Evolutionary conservation across 2,329 filamentous ascomycete genomes (phyloP).

Genomic region (Lecanoromycetidae sp.): DNA sequence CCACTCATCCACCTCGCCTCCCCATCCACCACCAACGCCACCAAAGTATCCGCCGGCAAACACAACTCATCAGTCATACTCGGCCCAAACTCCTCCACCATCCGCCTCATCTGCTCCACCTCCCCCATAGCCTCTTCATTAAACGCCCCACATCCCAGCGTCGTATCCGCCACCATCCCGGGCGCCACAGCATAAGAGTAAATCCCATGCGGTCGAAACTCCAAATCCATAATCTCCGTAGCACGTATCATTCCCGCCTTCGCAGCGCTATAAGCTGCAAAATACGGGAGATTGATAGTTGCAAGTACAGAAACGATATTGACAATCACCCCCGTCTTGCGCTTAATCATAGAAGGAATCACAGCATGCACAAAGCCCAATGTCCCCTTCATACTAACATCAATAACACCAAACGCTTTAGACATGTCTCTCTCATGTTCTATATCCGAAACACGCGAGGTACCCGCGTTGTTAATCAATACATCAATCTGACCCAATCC

Average conservation of each 20-base stretch:
- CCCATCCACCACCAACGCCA: slow-evolving; percentile 9
- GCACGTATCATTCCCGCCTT: slow-evolving; percentile 14
- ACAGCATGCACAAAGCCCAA: slow-evolving; percentile 15
- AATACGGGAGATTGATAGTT: slow-evolving; percentile 10
- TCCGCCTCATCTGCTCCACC: slow-evolving; percentile 4
- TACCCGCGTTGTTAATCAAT: slow-evolving; percentile 34
- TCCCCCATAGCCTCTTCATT: slow-evolving; percentile 11
- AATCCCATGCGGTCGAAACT: slow-evolving; percentile 13
- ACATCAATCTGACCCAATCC: slow-evolving; percentile 34
- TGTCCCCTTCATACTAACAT: slow-evolving; percentile 11
- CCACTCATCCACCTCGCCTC: slow-evolving; percentile 13
- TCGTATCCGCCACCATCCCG: slow-evolving; percentile 14
- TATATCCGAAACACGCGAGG: slow-evolving; percentile 20
- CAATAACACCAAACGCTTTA: slow-evolving; percentile 12
- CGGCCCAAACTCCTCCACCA: slow-evolving; percentile 9
- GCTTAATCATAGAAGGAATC: slow-evolving; percentile 8
- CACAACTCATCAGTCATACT: slow-evolving; percentile 13
- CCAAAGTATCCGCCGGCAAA: slow-evolving; percentile 15
- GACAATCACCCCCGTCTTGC: slow-evolving; percentile 11
- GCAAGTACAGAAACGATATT: slow-evolving; percentile 16
- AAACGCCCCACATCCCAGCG: slow-evolving; percentile 7
- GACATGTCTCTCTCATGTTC: slow-evolving; percentile 12
- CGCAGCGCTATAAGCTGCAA: slow-evolving; percentile 15
- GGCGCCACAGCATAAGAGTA: slow-evolving; percentile 15
- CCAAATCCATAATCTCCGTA: slow-evolving; percentile 14